Percentiles rank a stretch among this genome's conserved stretches.
These are phyloP conservation scores for Colletotrichum horii DNA, from an alignment of 2,329 filamentous ascomycete species.

Conservation along the genomic window DNA sequence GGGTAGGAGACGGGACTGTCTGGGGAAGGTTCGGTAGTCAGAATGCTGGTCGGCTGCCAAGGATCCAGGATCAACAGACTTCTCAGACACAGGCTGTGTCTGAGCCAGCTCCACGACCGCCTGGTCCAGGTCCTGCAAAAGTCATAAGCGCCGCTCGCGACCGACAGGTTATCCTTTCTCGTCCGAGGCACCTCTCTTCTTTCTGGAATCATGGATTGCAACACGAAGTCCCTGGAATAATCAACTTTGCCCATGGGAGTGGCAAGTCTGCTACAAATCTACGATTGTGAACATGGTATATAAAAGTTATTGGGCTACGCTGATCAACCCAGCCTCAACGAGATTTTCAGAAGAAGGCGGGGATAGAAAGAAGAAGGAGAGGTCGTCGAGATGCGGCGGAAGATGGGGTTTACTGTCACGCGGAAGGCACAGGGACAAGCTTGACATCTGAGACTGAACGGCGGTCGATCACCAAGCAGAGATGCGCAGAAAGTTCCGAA, in stretches of 20 bases:
- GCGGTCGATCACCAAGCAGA: conserved; percentile 18
- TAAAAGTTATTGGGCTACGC: neutral
- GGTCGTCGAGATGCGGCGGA: neutral
- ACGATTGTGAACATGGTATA: neutral
- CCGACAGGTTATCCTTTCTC: neutral
- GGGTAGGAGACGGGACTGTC: neutral
- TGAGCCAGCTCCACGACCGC: neutral
- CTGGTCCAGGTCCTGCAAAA: neutral
- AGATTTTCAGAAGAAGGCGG: neutral
- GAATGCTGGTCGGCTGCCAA: neutral
- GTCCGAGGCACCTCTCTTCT: neutral
- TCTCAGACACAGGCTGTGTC: neutral
- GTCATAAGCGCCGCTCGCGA: neutral
- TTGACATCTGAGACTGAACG: conserved; percentile 23
- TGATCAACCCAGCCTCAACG: neutral
- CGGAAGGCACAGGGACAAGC: conserved; percentile 12
- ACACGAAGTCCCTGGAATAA: neutral
- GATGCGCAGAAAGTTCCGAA: conserved; percentile 16
- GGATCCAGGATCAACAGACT: conserved; percentile 3
- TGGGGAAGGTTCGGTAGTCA: neutral
- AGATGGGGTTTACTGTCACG: neutral
- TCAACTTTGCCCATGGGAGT: neutral
- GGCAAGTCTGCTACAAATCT: neutral
- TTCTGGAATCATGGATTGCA: neutral
- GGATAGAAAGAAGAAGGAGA: neutral